Base-by-base conservation (phyloP, 768 basidiomycete genomes). In the Tylopilus sp. region DNA sequence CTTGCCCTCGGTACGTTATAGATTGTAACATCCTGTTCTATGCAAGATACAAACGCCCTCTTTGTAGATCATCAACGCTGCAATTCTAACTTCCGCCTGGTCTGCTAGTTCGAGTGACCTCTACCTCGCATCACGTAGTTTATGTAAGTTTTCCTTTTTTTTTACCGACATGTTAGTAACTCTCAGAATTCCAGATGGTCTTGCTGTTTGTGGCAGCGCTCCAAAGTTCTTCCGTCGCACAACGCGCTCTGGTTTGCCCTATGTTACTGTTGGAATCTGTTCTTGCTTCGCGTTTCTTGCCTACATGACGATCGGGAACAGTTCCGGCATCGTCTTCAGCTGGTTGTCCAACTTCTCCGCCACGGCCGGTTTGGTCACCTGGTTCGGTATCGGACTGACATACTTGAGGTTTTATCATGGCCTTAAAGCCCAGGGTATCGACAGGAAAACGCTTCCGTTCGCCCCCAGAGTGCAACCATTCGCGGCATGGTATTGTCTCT, bases 151-250 rank as follows among this genome's bases (percentile, higher is more conserved):
- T 6, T n/a, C 2, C n/a, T 21, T 36, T 12, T 13, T 34, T 14
- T 16, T 17, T 0, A 14, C 21, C 8, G n/a, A 4, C 3, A 4
- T 8, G 16, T 7, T 11, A 7, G 13, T 11, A 13, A 25, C 22
- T 26, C n/a, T 3, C 64, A 25, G 56, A 28, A 65, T 70, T 53
- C 48, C 71, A 84, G 57, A 84, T 57, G 78, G 79, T 57, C 74
- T 85, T 11, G 77, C 84, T 3, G 55, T 76, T 45, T 73, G 74
- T 19, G 78, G 79, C 1, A 76, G 80, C 50, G 82, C 83, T 0
- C 84, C 84, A 4, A 73, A 66, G 45, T 61, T 85, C 42, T 83
- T 86, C 49, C 45, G 62, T 25, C 69, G 72, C 46, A 76, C 77
- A 1, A 64, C 67, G 12, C 55, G 55, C 11, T 52, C 60, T 6